Percentiles rank a stretch among this genome's conserved stretches.
Conservation (phyloP, 2,329 filamentous ascomycete species). For the Xylaria sp. region DNA sequence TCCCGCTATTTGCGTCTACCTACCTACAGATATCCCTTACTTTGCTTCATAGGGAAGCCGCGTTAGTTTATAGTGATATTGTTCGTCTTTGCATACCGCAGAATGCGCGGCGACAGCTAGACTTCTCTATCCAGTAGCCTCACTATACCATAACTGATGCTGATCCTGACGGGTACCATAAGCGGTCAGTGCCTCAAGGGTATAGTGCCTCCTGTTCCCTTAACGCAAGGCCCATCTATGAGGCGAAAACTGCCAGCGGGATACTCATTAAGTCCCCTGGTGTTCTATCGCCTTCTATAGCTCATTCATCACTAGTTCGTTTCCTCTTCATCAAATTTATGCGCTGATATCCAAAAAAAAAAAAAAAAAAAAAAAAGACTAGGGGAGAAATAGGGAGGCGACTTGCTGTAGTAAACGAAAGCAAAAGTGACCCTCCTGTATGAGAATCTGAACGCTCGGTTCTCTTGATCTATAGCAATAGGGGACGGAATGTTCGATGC, state of each 20-base stretch:
- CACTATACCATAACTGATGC: too few species aligned
- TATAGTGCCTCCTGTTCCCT: neutral
- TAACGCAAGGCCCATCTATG: neutral
- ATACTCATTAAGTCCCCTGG: neutral
- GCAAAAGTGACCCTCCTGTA: constrained; percentile 11
- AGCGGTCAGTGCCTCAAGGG: neutral
- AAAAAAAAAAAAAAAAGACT: too few species aligned
- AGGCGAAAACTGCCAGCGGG: neutral
- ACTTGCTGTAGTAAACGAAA: constrained; percentile 22
- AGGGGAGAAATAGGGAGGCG: too few species aligned
- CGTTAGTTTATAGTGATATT: too few species aligned
- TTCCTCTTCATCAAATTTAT: neutral
- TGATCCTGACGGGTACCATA: too few species aligned
- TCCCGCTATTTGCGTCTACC: too few species aligned
- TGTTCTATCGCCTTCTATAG: constrained; percentile 3
- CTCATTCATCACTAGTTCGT: neutral
- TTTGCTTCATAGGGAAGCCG: too few species aligned
- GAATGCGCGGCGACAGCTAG: too few species aligned
- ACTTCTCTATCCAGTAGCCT: too few species aligned
- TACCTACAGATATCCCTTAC: too few species aligned
- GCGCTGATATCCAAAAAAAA: neutral
- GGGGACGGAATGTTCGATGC: neutral
- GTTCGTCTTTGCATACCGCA: too few species aligned
- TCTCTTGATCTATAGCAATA: neutral
- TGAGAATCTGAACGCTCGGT: neutral